A percentile compares a stretch with the other conserved stretches of the same genome.
Conservation (phyloP, 192 early-diverging fungal genomes). For the Backusella australiensis region DNA sequence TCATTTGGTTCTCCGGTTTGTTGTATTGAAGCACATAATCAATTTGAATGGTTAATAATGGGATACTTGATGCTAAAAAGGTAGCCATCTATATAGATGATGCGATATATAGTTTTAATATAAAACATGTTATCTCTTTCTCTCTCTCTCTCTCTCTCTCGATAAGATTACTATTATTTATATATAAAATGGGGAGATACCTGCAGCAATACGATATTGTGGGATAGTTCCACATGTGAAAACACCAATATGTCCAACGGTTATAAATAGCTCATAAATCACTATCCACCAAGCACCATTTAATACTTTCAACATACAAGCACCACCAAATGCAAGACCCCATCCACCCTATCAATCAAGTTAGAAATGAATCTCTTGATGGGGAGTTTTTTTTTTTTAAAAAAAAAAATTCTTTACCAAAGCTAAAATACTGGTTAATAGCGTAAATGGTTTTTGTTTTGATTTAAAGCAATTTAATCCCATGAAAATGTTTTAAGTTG, state of each 20-base stretch:
- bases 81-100: constrained; percentile 18
- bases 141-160: not conserved
- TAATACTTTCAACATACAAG: constrained; percentile 22
- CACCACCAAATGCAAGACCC: constrained; percentile 26
- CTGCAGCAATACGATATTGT: constrained; percentile 33
- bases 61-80: constrained; percentile 28
- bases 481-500: not conserved
- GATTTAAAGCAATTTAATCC: not conserved
- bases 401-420: not conserved
- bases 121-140: not conserved
- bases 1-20: not conserved
- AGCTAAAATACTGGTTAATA: constrained; percentile 4
- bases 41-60: constrained; percentile 22
- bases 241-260: constrained; percentile 4
- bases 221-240: constrained; percentile 9
- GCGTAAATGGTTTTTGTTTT: not conserved
- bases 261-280: constrained; percentile 31
- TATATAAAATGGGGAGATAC: constrained; percentile 10
- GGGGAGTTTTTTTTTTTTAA: not conserved
- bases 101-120: not conserved
- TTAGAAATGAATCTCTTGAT: no score
- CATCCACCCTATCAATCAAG: constrained; percentile 22
- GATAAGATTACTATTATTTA: not conserved
- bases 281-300: constrained; percentile 33
- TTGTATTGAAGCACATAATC: constrained; percentile 1